Evolutionary conservation across 305 asterid species (phyloP).

Genomic region (Solanum hybrid): DNA sequence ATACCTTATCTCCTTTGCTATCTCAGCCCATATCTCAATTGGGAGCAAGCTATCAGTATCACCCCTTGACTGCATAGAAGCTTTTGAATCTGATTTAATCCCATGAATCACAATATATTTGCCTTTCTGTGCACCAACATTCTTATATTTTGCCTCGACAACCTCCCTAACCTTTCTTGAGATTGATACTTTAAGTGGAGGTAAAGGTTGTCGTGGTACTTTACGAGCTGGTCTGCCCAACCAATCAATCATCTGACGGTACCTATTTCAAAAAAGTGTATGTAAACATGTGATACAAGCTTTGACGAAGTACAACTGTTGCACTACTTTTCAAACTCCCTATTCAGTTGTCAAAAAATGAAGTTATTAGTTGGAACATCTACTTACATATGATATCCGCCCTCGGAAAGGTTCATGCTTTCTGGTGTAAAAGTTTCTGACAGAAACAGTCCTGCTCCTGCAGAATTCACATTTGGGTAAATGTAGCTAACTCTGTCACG

Average conservation of each 20-base stretch:
- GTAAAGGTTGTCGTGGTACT: conserved; percentile 54
- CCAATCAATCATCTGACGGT: conserved; percentile 66
- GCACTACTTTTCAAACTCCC: neutral
- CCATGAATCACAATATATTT: conserved; percentile 76
- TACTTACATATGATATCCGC: conserved; percentile 64
- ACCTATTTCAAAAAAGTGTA: conserved; percentile 30
- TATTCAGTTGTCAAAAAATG: neutral
- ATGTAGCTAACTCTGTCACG: conserved; percentile 71
- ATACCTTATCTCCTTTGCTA: conserved; percentile 54
- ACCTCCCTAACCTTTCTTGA: conserved; percentile 67
- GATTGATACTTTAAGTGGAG: conserved; percentile 58
- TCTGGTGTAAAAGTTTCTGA: conserved; percentile 58
- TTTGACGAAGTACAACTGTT: neutral
- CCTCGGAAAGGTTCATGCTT: conserved; percentile 47
- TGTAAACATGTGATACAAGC: neutral
- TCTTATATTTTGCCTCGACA: conserved; percentile 62
- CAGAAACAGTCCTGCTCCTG: conserved; percentile 69
- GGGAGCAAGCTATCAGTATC: conserved; percentile 84
- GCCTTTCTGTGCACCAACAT: conserved; percentile 58
- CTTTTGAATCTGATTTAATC: conserved; percentile 77
- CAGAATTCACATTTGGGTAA: conserved; percentile 78
- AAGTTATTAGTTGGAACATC: neutral
- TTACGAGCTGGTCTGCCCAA: conserved; percentile 60
- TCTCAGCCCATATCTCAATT: conserved; percentile 62
- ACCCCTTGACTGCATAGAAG: conserved; percentile 82